These are phyloP conservation scores for Rubroboletus satanas DNA, from an alignment of 768 basidiomycete species.

Conservation along the genomic window DNA sequence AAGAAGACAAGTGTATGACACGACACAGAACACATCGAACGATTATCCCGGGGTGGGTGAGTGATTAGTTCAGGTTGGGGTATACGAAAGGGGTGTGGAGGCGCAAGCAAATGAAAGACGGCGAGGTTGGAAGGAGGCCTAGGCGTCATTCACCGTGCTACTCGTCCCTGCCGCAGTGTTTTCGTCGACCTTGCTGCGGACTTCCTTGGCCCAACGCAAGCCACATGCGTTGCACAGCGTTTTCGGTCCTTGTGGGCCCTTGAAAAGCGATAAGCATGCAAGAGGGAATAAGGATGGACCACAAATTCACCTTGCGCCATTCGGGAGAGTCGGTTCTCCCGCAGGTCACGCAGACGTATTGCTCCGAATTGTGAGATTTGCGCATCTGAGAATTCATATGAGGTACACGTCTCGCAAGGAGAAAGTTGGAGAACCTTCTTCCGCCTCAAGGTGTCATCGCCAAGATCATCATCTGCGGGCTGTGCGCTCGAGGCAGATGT, in stretches of 20 bases:
- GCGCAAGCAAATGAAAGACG: background rate
- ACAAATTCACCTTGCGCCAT: conserved; percentile 75
- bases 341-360: conserved; percentile 87
- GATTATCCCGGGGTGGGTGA: conserved; percentile 3
- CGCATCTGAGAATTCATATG: conserved; percentile 16
- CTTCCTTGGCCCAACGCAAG: conserved; percentile 84
- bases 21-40: background rate
- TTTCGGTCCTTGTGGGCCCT: conserved; percentile 94
- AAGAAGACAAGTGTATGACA: conserved; percentile 14
- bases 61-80: conserved; percentile 4
- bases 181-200: conserved; percentile 42
- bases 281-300: background rate
- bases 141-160: conserved; percentile 17
- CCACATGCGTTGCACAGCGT: conserved; percentile 98
- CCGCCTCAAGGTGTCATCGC: conserved; percentile 52
- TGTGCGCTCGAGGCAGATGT: conserved; percentile 9
- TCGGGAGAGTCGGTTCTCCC: conserved; percentile 96
- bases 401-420: background rate
- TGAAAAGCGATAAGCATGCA: conserved; percentile 17
- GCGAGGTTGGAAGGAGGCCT: conserved; percentile 2
- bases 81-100: background rate
- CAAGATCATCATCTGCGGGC: conserved; percentile 38
- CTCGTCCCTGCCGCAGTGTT: conserved; percentile 24
- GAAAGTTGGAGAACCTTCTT: conserved; percentile 49
- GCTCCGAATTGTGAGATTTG: conserved; percentile 51